These are phyloP conservation scores for Trichoderma harzianum DNA, from an alignment of 2,329 filamentous ascomycete genomes.

Conservation along the genomic window DNA sequence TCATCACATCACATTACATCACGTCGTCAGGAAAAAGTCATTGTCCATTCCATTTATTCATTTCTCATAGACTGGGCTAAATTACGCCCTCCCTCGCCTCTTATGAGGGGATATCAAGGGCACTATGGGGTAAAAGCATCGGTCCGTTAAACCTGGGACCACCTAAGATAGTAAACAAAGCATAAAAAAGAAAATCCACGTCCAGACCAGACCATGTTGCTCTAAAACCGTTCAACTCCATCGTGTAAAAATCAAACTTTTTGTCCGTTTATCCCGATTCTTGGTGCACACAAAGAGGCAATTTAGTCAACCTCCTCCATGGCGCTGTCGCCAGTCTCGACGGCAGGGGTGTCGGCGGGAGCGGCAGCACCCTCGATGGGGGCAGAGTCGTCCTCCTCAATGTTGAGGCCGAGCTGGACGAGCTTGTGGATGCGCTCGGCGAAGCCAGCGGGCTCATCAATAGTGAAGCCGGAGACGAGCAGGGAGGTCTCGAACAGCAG, in stretches of 20 bases:
- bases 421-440: constrained; percentile 99
- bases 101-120: constrained; percentile 24
- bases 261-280: constrained; percentile 38
- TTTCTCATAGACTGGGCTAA: constrained; percentile 39
- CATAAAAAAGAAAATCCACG: constrained; percentile 30
- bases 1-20: neutral
- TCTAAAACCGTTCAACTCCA: constrained; percentile 41
- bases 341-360: constrained; percentile 54
- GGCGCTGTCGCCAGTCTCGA: constrained; percentile 77
- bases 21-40: neutral
- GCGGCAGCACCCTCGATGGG: constrained; percentile 57
- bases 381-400: constrained; percentile 83
- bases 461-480: constrained; percentile 98
- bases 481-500: constrained; percentile 98
- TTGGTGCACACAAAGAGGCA: constrained; percentile 22
- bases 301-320: constrained; percentile 99
- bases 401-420: constrained; percentile 93
- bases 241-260: constrained; percentile 35
- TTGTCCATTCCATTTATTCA: constrained; percentile 29
- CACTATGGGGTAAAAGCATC: constrained; percentile 35
- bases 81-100: constrained; percentile 36
- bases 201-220: constrained; percentile 34
- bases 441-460: constrained; percentile 96
- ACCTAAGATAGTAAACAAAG: constrained; percentile 27
- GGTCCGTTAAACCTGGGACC: constrained; percentile 26